Conservation (phyloP, 2,329 filamentous ascomycete genomes). For the Cladophialophora immunda region DNA sequence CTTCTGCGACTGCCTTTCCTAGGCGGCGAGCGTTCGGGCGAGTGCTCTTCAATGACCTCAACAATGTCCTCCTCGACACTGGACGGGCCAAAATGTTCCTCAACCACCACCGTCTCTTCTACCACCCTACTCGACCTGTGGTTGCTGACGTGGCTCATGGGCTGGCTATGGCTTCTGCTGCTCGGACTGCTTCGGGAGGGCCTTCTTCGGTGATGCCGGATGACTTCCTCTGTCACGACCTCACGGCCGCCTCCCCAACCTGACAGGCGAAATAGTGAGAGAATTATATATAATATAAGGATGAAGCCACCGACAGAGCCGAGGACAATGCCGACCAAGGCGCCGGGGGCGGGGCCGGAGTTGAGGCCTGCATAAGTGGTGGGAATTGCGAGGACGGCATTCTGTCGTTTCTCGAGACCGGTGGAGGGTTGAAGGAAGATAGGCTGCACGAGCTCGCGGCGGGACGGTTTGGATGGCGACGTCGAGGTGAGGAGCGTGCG, state of each 20-base stretch:
- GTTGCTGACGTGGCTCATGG: background rate
- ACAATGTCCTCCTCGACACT: slow-evolving; percentile 40
- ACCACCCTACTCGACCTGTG: background rate
- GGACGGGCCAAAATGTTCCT: slow-evolving; percentile 27
- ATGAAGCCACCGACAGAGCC: slow-evolving; percentile 61
- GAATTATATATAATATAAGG: slow-evolving; percentile 60
- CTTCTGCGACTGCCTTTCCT: slow-evolving; percentile 33
- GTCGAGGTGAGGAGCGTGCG: slow-evolving; percentile 24
- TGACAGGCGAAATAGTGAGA: slow-evolving; percentile 26
- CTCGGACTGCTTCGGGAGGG: slow-evolving; percentile 18
- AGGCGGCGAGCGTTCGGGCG: slow-evolving; percentile 34
- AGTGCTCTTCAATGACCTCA: slow-evolving; percentile 43
- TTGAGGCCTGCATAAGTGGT: slow-evolving; percentile 66
- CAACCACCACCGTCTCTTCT: slow-evolving; percentile 36
- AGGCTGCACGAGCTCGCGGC: slow-evolving; percentile 20
- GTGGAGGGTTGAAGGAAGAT: slow-evolving; percentile 21
- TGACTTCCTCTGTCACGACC: slow-evolving; percentile 35
- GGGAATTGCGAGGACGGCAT: slow-evolving; percentile 61
- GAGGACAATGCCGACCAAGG: slow-evolving; percentile 57
- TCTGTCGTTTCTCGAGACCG: slow-evolving; percentile 37
- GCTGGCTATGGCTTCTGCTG: slow-evolving; percentile 17
- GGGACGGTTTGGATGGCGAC: background rate
- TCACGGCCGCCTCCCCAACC: slow-evolving; percentile 19
- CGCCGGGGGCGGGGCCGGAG: slow-evolving; percentile 59
- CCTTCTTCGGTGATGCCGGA: slow-evolving; percentile 30